Base-by-base conservation (phyloP, 352 stramenopile genomes). In the Halophytophthora batemanensis region DNA sequence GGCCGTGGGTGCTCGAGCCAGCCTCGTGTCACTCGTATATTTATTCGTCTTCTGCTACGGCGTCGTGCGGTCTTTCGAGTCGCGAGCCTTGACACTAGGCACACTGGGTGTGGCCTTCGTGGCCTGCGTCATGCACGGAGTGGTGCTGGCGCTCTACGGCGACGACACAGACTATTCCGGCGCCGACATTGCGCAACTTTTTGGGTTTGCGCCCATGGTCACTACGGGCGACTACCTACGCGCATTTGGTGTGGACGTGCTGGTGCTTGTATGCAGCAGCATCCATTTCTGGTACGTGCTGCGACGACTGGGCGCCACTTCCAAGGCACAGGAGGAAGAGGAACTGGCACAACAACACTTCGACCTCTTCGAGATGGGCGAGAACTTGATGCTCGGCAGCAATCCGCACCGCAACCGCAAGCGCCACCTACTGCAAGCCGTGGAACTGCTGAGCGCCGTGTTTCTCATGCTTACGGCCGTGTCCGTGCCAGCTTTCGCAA, bases 261-360 rank as follows among this genome's bases (percentile, higher is more conserved):
- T 94, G 19, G 75, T 94, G 28, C 34, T 86, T 2, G 45, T 69
- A 4, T 79, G 65, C 34, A 84, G 74, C 28, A 36, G 62, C 3
- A 29, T 91, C 14, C 77, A 94, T 40, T 77, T 80, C 39, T 89
- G 82, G 49, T 77, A 82, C 49, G 69, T 90, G 6, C 51, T 87
- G 6, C 62, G 66, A 2, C 70, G 67, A 25, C 57, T 82, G 0
- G 53, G 51, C 22, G 10, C 21, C 3, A 45, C 45, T 4, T 62
- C 58, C 15, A 54, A 60, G 31, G 53, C 69, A 45, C 62, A 69
- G 25, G n/a, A 69, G 29, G 50, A 71, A 21, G 33, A 69, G 37
- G 54, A 65, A n/a, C 46, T 50, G 17, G 43, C 45, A 0, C 66
- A 68, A 8, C 63, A 64, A 37, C 56, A 74, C 21, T 86, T 87